Percentiles rank a stretch among this genome's conserved stretches.
phyloP scores from a whole-genome alignment of 2,329 filamentous ascomycete species.

The Nothophoma quercina region DNA sequence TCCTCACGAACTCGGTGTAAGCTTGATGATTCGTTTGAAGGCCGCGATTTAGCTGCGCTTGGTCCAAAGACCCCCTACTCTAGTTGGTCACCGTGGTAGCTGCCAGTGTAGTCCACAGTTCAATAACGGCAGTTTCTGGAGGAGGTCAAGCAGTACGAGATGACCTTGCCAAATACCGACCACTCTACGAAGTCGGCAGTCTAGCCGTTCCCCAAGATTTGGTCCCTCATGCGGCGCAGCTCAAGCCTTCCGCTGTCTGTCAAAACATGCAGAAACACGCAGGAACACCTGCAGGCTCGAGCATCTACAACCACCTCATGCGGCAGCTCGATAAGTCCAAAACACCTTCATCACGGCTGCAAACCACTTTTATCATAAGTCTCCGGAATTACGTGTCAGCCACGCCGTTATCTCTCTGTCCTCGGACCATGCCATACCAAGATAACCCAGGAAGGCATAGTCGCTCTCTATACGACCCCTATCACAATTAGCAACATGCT shows the following conservation, averaged over 20 bases:
- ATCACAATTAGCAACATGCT: slow-evolving; percentile 1
- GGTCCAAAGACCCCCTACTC: no score
- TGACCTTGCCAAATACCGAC: not conserved
- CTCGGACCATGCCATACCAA: slow-evolving; percentile 15
- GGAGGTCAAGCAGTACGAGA: not conserved
- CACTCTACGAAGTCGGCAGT: not conserved
- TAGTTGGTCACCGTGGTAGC: no score
- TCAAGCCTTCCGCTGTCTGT: not conserved
- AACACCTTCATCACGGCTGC: not conserved
- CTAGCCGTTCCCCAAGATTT: not conserved
- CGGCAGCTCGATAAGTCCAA: slow-evolving; percentile 1
- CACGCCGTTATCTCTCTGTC: slow-evolving; percentile 24
- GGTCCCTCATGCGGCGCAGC: not conserved
- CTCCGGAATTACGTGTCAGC: slow-evolving; percentile 27
- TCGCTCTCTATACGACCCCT: slow-evolving; percentile 9
- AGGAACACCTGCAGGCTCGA: not conserved
- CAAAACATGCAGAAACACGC: not conserved
- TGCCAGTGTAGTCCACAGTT: no score
- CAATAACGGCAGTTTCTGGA: not conserved
- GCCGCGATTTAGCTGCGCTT: not conserved
- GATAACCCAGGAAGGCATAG: slow-evolving; percentile 9
- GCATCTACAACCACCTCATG: slow-evolving; percentile 2
- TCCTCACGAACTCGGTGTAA: not conserved
- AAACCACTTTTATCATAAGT: slow-evolving; percentile 12
- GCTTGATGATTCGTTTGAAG: not conserved